A percentile compares a stretch with the other conserved stretches of the same genome.
phyloP scores from a whole-genome alignment of 2,329 filamentous ascomycete genomes.

The Sclerotinia nivalis region DNA sequence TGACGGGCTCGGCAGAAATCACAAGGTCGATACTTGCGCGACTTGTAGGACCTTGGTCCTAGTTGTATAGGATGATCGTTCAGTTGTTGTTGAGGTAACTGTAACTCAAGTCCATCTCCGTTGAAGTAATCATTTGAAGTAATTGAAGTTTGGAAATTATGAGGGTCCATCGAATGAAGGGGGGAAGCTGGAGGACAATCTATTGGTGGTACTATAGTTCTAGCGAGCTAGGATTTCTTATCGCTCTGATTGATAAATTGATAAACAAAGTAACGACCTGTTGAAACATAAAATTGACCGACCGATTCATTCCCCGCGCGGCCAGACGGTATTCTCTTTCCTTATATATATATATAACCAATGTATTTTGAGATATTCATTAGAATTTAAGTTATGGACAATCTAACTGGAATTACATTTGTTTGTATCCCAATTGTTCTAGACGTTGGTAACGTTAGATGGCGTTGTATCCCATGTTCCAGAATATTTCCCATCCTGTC shows the following conservation, averaged over 20 bases:
- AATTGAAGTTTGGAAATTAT: slow-evolving; percentile 11
- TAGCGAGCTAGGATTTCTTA: background rate
- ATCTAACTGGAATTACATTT: background rate
- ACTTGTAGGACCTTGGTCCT: slow-evolving; percentile 41
- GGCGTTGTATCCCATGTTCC: slow-evolving; percentile 9
- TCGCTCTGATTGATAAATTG: slow-evolving; percentile 7
- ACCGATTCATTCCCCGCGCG: slow-evolving; percentile 12
- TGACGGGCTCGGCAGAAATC: slow-evolving; percentile 41
- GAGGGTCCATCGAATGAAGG: slow-evolving; percentile 15
- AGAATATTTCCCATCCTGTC: background rate
- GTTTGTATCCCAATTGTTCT: slow-evolving; percentile 11
- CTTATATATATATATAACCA: background rate
- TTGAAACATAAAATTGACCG: slow-evolving; percentile 1
- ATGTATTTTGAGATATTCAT: background rate
- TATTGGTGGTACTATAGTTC: slow-evolving; percentile 2
- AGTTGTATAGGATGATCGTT: slow-evolving; percentile 32
- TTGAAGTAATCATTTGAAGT: slow-evolving; percentile 5
- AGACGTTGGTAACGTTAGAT: slow-evolving; percentile 1
- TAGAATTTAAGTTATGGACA: background rate
- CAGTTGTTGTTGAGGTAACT: slow-evolving; percentile 30
- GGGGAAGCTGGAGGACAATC: background rate
- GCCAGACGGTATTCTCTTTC: background rate
- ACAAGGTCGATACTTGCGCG: slow-evolving; percentile 45
- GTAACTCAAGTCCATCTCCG: background rate
- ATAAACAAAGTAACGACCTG: background rate